Base-by-base conservation (phyloP, 257 asterid species). In the Nemophila menziesii region DNA sequence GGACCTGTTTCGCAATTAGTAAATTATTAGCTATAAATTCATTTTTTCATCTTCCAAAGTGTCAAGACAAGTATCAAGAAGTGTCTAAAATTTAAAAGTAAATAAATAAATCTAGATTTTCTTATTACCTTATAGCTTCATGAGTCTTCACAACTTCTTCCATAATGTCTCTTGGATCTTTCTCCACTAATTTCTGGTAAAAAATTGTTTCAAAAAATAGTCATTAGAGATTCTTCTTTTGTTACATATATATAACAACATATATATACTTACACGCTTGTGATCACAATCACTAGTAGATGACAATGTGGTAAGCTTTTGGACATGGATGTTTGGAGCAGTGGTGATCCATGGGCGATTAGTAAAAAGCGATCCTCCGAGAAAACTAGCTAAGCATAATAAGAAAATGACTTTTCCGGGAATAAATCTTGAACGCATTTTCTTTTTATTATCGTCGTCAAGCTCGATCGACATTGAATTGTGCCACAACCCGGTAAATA, bases 121-220 rank as follows among this genome's bases (percentile, higher is more conserved):
- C n/a, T 14, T 23, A 54, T 62, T 59, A 78, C 82, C 55, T 52
- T 61, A 79, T 60, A 20, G 82, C 92, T 57, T 65, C 60, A 33
- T 66, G 80, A n/a, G 92, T 75, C 66, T 63, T 75, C 56, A 48
- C 52, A 36, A 75, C 78, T 59, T 75, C 77, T 49, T 58, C 78
- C 46, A 66, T 53, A 8, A 79, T 49, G 20, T 73, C 79, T 51
- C 66, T 38, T 12, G 67, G 54, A 38, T 42, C 44, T 2, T 44
- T 33, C 22, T 80, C 83, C 0, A 24, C 70, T 46, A 80, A 27
- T 73, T 64, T 80, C 87, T 80, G 33, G 19, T 36, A 4, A 26
- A 47, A 20, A 48, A n/a, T 3, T 36, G 22, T 11, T 16, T 29
- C 12, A 29, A 29, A 10, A 2, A 29, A 29, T 1, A 29, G 33